Base-by-base conservation (phyloP, 768 basidiomycete species). In the Botryobasidium botryosum region DNA sequence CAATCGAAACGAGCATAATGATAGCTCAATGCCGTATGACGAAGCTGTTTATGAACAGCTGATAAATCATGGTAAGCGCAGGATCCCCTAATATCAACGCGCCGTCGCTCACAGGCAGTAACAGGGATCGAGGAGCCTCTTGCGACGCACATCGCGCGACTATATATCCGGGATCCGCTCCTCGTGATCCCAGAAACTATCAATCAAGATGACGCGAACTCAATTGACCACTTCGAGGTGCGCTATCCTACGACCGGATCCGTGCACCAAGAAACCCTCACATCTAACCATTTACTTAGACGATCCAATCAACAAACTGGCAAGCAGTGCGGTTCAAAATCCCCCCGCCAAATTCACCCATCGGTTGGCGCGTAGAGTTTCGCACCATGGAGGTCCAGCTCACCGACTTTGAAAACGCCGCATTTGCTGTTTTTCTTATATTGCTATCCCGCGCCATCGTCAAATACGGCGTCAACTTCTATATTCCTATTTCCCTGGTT, bases 221-320 rank as follows among this genome's bases (percentile, higher is more conserved):
- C 86, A 49, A 87, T 72, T 50, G 92, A 96, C 57, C 92, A 99
- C 59, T 97, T 96, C 50, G 92, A 99, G 71, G 87, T 86, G 52
- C 21, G 62, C 53, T n/a, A n/a, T n/a, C n/a, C n/a, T n/a, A n/a
- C n/a, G n/a, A n/a, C 18, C 18, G 2, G 4, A 12, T n/a, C 3
- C 31, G 2, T 15, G 17, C 21, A 12, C 10, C 7, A 2, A 35
- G 10, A 21, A 28, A 13, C 28, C n/a, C n/a, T 5, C 4, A 10
- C 26, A 17, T 13, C 27, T 6, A 43, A 15, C 7, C 18, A 29
- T 2, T 24, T 4, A 7, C 18, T 6, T 59, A 91, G 83, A 97
- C 94, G 55, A 79, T 99, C 23, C 92, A 99, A 72, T 96, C 92
- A 1, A 99, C 92, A 2, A 97, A 97, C 56, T 99, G 92, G 92